Evolutionary conservation across 345 rosid genomes (phyloP), one percentile per base, ranked within the genome.

Genomic region (Erysimum cheiranthoides): DNA sequence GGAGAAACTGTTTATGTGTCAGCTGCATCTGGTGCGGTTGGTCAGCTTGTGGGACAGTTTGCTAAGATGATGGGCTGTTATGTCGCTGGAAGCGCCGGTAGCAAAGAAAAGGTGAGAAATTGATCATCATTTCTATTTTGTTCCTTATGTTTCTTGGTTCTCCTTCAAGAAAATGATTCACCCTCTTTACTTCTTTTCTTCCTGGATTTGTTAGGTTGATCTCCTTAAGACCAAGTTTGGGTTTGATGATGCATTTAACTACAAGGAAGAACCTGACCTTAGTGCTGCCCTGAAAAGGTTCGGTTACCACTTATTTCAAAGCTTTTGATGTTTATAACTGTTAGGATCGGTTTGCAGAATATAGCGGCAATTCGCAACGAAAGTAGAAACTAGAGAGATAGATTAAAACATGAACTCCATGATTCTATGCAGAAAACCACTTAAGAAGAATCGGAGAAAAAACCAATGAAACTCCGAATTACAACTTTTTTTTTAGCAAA

Each of bases 161-260:
- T 14, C 9, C 31, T 36, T 39, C 21, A 46, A 46, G 50, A 34
- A 10, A 11, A 32, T 68, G 64, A 61, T 18, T 75, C 31, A 14
- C 30, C 49, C 49, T 5, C 17, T 52, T 61, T 34, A 25, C 54
- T 61, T 52, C 8, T 50, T 31, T 16, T 47, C 17, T 5, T 6
- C 7, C 6, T n/a, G 27, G 14, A 31, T n/a, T 42, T 21, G 5
- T 27, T 27, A 91, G 91, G 94, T 91, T 63, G 86, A 87, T 52
- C 76, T 91, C 13, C 76, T 89, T 17, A 87, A 77, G 87, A 81
- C 45, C 59, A 87, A 85, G 79, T 80, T 91, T 54, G 90, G 94
- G 51, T 89, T 89, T 70, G 84, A 91, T 66, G 92, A 80, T 28
- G 92, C 92, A 78, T 87, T 89, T 82, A 89, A 91, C 82, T 89